Evolutionary conservation across 2,329 filamentous ascomycete genomes (phyloP).

Genomic region (Lecanicillium sp.): DNA sequence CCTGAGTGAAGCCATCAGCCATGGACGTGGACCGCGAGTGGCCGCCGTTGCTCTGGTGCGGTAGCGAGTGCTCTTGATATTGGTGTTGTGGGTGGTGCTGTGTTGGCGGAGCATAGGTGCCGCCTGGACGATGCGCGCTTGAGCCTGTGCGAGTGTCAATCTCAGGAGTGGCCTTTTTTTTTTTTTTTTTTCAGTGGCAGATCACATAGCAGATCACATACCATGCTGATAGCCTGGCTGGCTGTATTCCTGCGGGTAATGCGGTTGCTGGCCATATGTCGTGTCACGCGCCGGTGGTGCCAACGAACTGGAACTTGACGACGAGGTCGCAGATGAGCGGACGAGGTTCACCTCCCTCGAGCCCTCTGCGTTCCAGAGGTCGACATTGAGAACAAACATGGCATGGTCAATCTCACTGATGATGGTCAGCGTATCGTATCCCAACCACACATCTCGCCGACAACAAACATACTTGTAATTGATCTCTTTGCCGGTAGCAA

Average conservation of each 20-base stretch:
- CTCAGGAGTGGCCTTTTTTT: slow-evolving; percentile 3
- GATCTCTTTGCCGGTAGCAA: slow-evolving; percentile 69
- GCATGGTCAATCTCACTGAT: slow-evolving; percentile 32
- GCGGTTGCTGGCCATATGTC: slow-evolving; percentile 22
- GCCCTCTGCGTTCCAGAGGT: slow-evolving; percentile 61
- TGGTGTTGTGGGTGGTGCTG: slow-evolving; percentile 32
- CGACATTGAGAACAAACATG: slow-evolving; percentile 55
- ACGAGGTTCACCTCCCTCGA: slow-evolving; percentile 60
- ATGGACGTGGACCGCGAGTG: slow-evolving; percentile 5
- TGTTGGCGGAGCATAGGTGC: slow-evolving; percentile 31
- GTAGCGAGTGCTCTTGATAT: slow-evolving; percentile 18
- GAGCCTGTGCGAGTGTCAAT: slow-evolving; percentile 16
- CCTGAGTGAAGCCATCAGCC: slow-evolving; percentile 23
- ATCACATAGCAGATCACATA: slow-evolving; percentile 15
- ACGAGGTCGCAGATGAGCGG: slow-evolving; percentile 49
- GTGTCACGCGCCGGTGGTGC: slow-evolving; percentile 33
- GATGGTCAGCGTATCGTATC: slow-evolving; percentile 19
- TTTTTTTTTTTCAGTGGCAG: background rate
- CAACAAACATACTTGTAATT: slow-evolving; percentile 64
- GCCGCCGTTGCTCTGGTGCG: slow-evolving; percentile 23
- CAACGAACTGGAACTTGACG: no score
- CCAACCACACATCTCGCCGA: slow-evolving; percentile 8
- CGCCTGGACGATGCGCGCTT: slow-evolving; percentile 25
- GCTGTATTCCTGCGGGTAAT: slow-evolving; percentile 30
- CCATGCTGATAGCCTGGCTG: slow-evolving; percentile 28